phyloP scores from a whole-genome alignment of 148 eudicot species.

The Arctostaphylos glauca region DNA sequence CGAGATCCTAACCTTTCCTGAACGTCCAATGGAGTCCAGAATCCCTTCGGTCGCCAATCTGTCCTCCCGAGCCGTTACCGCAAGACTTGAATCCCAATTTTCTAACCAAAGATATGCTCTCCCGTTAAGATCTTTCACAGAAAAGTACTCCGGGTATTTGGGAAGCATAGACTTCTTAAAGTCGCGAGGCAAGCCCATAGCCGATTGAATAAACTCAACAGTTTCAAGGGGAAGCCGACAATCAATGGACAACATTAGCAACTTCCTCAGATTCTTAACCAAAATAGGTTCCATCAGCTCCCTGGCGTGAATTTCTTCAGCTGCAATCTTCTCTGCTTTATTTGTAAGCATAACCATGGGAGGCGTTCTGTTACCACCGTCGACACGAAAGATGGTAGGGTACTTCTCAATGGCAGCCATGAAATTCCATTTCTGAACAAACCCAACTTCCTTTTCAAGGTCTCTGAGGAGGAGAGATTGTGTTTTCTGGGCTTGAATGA shows the following conservation, averaged over 20 bases:
- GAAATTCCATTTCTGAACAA: conserved; percentile 85
- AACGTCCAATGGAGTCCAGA: conserved; percentile 19
- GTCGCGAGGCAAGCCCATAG: conserved; percentile 77
- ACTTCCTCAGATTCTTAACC: conserved; percentile 70
- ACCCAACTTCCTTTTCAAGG: conserved; percentile 95
- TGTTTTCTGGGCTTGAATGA: conserved; percentile 63
- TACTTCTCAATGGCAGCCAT: conserved; percentile 86
- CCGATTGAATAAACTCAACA: conserved; percentile 45
- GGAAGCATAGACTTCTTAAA: conserved; percentile 55
- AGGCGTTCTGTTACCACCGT: conserved; percentile 59
- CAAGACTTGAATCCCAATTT: conserved; percentile 78
- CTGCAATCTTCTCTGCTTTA: conserved; percentile 58
- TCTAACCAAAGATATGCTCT: conserved; percentile 57
- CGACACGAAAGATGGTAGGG: conserved; percentile 67
- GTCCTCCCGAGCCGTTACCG: conserved; percentile 77
- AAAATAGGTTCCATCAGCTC: conserved; percentile 78
- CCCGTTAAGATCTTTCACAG: conserved; percentile 51
- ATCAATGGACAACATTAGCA: conserved; percentile 87
- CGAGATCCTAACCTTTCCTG: conserved; percentile 45
- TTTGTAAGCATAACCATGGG: conserved; percentile 57
- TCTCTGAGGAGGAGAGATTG: conserved; percentile 67
- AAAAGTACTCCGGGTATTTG: conserved; percentile 65
- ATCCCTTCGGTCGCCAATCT: conserved; percentile 35
- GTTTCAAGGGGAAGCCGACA: conserved; percentile 74
- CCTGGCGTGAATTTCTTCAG: conserved; percentile 58